Percentiles rank a stretch among this genome's conserved stretches.
phyloP scores from a whole-genome alignment of 176 grass and related monocot genomes.

The Raddia distichophylla region DNA sequence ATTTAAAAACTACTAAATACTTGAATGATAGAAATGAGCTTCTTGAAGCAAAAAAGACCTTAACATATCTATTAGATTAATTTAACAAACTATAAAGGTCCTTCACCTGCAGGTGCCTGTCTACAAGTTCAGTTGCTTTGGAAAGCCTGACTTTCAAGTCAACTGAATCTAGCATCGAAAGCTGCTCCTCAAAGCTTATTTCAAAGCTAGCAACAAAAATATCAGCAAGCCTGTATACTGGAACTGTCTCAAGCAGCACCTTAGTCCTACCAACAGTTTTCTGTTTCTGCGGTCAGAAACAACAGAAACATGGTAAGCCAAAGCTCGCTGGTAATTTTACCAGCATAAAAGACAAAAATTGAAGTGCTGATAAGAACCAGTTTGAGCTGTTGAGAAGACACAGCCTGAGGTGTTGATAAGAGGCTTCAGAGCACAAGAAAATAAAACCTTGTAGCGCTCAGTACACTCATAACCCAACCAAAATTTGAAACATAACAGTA shows the following conservation, averaged over 20 bases:
- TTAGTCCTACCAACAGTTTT: slow-evolving; percentile 95
- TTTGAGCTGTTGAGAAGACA: background rate
- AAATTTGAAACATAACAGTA: slow-evolving; percentile 7
- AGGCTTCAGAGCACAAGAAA: background rate
- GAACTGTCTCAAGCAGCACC: slow-evolving; percentile 94
- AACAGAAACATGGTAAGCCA: slow-evolving; percentile 32
- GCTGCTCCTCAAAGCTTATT: slow-evolving; percentile 98
- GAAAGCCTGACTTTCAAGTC: slow-evolving; percentile 93
- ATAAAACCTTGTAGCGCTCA: background rate
- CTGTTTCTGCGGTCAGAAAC: slow-evolving; percentile 77
- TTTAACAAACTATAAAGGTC: slow-evolving; percentile 32
- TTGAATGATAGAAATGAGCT: background rate
- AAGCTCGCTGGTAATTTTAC: slow-evolving; percentile 19
- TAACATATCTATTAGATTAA: slow-evolving; percentile 18
- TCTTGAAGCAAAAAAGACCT: slow-evolving; percentile 6
- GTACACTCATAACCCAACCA: background rate
- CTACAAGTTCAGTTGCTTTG: slow-evolving; percentile 96
- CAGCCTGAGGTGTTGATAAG: background rate
- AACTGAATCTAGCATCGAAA: slow-evolving; percentile 96
- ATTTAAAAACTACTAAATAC: slow-evolving; percentile 17
- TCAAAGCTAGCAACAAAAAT: slow-evolving; percentile 99
- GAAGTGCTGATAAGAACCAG: background rate
- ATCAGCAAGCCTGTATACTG: slow-evolving; percentile 94
- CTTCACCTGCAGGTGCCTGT: slow-evolving; percentile 87
- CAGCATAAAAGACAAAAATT: slow-evolving; percentile 3